Evolutionary conservation across 192 early-diverging fungal species (phyloP).

Genomic region (Coemansia aciculifera): DNA sequence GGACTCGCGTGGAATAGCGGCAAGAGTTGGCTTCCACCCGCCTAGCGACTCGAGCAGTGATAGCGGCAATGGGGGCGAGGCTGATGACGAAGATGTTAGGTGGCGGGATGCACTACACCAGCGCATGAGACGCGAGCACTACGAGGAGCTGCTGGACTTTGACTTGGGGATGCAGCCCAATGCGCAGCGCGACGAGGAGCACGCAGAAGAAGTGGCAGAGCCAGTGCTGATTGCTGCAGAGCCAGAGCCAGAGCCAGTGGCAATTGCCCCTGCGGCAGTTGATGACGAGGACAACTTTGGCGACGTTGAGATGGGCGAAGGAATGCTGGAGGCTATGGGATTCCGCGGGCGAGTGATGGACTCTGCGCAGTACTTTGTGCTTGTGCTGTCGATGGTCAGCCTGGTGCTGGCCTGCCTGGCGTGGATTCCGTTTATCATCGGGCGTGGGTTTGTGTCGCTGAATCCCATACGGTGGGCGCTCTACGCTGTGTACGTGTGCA

Average conservation of each 20-base stretch:
- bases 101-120: not conserved
- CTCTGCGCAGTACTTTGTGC: constrained; percentile 76
- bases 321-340: constrained; percentile 87
- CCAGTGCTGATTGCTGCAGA: too few relatives aligned
- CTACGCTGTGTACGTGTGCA: constrained; percentile 70
- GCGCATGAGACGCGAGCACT: not conserved
- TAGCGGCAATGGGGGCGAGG: not conserved
- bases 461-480: constrained; percentile 57
- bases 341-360: constrained; percentile 82
- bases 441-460: constrained; percentile 26
- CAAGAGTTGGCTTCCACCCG: not conserved
- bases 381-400: constrained; percentile 73
- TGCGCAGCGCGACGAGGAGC: not conserved
- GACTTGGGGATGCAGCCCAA: not conserved
- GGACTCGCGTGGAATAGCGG: constrained; percentile 27
- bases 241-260: not conserved
- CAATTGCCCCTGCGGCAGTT: not conserved
- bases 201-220: not conserved
- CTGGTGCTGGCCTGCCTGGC: constrained; percentile 68
- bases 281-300: constrained; percentile 59
- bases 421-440: constrained; percentile 70
- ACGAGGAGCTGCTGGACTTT: not conserved
- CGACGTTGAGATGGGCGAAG: constrained; percentile 67
- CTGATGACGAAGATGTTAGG: not conserved
- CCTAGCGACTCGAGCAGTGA: not conserved